Conservation (phyloP, 768 basidiomycete genomes). For the Leccinum ochraceum region DNA sequence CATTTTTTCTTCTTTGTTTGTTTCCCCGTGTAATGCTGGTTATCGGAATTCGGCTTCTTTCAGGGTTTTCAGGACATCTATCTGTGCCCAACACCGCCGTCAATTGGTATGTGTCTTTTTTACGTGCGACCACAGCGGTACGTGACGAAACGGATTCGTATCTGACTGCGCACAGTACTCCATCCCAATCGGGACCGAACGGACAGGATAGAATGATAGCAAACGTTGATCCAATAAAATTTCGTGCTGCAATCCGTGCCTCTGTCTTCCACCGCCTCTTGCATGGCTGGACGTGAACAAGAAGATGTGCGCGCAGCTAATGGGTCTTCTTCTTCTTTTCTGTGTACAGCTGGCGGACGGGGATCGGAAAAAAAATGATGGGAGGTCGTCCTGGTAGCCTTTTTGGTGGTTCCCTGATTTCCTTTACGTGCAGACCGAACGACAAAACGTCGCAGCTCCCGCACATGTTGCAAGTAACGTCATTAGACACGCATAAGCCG, state of each 20-base stretch:
- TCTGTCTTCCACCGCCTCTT: background rate
- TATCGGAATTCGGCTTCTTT: background rate
- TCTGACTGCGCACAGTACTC: background rate
- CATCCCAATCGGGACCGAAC: slow-evolving; percentile 17
- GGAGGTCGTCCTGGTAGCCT: slow-evolving; percentile 7
- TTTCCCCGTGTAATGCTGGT: background rate
- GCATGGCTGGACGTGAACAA: slow-evolving; percentile 7
- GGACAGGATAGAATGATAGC: slow-evolving; percentile 8
- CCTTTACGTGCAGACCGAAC: slow-evolving; percentile 25
- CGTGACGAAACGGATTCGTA: slow-evolving; percentile 7
- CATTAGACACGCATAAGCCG: slow-evolving; percentile 24
- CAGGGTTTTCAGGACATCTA: background rate
- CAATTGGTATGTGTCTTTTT: slow-evolving; percentile 3
- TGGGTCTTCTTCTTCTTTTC: slow-evolving; percentile 9
- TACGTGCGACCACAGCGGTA: slow-evolving; percentile 10
- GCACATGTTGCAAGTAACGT: slow-evolving; percentile 19
- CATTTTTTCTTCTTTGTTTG: background rate
- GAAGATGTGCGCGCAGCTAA: slow-evolving; percentile 1
- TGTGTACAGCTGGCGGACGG: slow-evolving; percentile 2
- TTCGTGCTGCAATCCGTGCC: slow-evolving; percentile 3
- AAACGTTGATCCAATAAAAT: slow-evolving; percentile 15
- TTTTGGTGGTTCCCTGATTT: slow-evolving; percentile 8
- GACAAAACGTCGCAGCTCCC: slow-evolving; percentile 4
- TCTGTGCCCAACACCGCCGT: slow-evolving; percentile 1
- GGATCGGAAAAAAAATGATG: slow-evolving; percentile 16